Base-by-base conservation (phyloP, 495 filamentous ascomycete genomes). In the Hapsidospora chrysogenum region DNA sequence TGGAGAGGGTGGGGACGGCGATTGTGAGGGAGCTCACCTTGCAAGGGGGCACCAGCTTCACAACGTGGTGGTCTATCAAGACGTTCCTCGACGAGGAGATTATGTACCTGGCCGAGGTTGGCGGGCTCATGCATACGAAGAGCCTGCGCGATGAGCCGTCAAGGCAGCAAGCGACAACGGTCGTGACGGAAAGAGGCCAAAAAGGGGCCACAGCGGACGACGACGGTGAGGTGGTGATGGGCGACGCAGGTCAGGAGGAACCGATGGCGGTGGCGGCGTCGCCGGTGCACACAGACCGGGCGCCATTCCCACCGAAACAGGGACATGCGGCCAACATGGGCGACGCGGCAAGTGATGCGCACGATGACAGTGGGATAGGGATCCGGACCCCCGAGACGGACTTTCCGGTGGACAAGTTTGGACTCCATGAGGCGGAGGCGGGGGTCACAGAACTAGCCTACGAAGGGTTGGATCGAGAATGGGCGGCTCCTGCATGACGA, bases 61-160 rank as follows among this genome's bases (percentile, higher is more conserved):
- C 83, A 10, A 76, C 81, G 2, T 97, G 89, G 89, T 95, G 89
- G 85, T 79, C 94, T 36, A 85, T 83, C n/a, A 93, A 95, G 50
- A 84, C 86, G 35, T 97, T 85, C 64, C 71, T 97, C 35, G 87
- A 95, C 50, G 89, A 95, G 56, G 92, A 92, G 85, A 73, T 85
- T 46, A 58, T 76, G 25, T 96, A 89, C 72, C 65, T 92, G 44
- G 86, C 84, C 0, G 85, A 94, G 46, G 78, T 85, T 37, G 89
- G 89, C 14, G 89, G 89, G 0, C 95, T 95, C 50, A 72, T 95
- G 64, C 70, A 72, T 6, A 26, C 23, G 6, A 26, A 6, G 6
- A 6, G 6, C 6, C 6, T 26, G 6, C 6, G 23, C 23, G 23
- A 11, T 11, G 23, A 26, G 6, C 11, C 11, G 6, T 6, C 6